These are phyloP conservation scores for Aspergillus japonicus DNA, from an alignment of 2,329 filamentous ascomycete genomes.

Conservation along the genomic window DNA sequence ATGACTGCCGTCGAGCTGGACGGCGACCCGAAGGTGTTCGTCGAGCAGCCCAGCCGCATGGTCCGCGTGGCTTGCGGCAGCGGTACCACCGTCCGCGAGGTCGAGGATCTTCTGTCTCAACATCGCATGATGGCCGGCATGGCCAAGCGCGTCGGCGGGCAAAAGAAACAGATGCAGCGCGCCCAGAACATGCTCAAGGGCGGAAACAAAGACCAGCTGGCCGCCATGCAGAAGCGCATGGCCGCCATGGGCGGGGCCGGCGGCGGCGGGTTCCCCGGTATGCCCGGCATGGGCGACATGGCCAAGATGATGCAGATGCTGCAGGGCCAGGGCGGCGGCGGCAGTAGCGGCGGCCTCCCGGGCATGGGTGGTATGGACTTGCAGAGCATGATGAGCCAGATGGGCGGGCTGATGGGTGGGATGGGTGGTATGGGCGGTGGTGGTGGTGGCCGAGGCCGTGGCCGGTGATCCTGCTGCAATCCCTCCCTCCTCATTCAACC, in stretches of 20 bases:
- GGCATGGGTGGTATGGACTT: conserved; percentile 57
- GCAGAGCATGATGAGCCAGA: conserved; percentile 74
- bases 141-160: conserved; percentile 98
- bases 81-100: conserved; percentile 85
- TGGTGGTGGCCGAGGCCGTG: conserved; percentile 34
- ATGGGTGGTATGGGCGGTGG: conserved; percentile 39
- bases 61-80: conserved; percentile 86
- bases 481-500: not conserved
- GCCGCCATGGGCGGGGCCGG: conserved; percentile 82
- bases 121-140: conserved; percentile 98
- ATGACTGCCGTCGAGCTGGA: conserved; percentile 98
- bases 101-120: conserved; percentile 95
- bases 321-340: conserved; percentile 69
- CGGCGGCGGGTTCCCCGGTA: conserved; percentile 61
- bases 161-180: conserved; percentile 96
- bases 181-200: conserved; percentile 89
- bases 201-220: conserved; percentile 86
- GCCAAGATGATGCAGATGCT: conserved; percentile 98
- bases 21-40: conserved; percentile 89
- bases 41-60: conserved; percentile 89
- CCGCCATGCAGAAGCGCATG: conserved; percentile 94
- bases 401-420: conserved; percentile 62
- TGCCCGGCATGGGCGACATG: conserved; percentile 76
- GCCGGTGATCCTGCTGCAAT: conserved; percentile 23
- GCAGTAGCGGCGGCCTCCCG: conserved; percentile 66